Evolutionary conservation across 768 basidiomycete genomes (phyloP), one percentile per base, ranked within the genome.

Genomic region (Boletus patriciae): DNA sequence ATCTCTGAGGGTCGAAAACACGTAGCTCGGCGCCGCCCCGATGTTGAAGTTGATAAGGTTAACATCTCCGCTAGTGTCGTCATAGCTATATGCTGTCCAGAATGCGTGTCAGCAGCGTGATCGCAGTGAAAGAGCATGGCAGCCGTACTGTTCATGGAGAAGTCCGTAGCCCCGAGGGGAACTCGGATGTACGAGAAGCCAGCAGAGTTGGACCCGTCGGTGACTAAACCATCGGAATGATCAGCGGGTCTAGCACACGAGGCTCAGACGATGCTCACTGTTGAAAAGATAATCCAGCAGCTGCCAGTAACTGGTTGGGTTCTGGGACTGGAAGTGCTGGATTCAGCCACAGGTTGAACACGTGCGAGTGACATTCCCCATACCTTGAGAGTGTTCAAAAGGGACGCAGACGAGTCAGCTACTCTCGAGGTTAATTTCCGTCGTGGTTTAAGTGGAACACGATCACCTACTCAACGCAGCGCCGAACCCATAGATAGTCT

Each of bases 81-180:
- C 87, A 57, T 83, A 80, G 49, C 81, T 88, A 64, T 90, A 90
- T 1, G 74, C 88, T 80, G 50, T 42, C 13, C 33, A 15, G n/a
- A 38, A 23, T 3, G 8, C 45, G 42, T 50, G 21, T 66, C 31
- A 61, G 43, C 38, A 50, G 48, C 49, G 18, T 27, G 49, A 23
- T 50, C 19, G 11, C 15, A 15, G 36, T 40, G 41, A 47, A 38
- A 50, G 9, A 13, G 10, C n/a, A n/a, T 31, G 29, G 23, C 29
- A 33, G 31, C n/a, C 78, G 44, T 55, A 86, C 87, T 60, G 4
- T 62, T 74, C 4, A 80, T 73, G 12, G 89, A 88, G 64, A 90
- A 90, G 69, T 90, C 89, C 4, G 86, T 81, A 5, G 89, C 85
- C 15, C 89, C 89, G 15, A 91, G 76, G 0, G 88, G 81, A 38